Percentiles rank a stretch among this genome's conserved stretches.
Conservation (phyloP, 495 filamentous ascomycete genomes). For the Lasiosphaeriaceae sp. region DNA sequence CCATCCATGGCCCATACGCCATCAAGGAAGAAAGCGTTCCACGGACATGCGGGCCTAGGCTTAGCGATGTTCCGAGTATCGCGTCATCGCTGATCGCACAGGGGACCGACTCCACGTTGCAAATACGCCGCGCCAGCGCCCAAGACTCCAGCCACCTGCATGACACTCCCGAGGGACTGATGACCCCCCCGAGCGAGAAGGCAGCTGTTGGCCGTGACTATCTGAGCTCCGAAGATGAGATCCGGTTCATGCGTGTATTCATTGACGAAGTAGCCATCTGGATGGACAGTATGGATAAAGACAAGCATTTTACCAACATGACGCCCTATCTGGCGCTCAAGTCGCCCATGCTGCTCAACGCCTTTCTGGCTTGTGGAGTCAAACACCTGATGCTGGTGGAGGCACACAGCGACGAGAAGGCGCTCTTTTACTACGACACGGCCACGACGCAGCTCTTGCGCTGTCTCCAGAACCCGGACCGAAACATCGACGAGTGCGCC, state of each 20-base stretch:
- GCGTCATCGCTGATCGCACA: slow-evolving; percentile 27
- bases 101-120: slow-evolving; percentile 2
- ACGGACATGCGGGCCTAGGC: slow-evolving; percentile 21
- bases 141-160: slow-evolving; percentile 3
- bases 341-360: slow-evolving; percentile 88
- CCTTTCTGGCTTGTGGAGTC: slow-evolving; percentile 84
- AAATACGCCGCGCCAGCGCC: slow-evolving; percentile 12
- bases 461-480: slow-evolving; percentile 72
- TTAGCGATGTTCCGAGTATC: slow-evolving; percentile 28
- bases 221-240: slow-evolving; percentile 69
- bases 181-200: slow-evolving; percentile 50
- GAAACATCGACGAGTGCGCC: slow-evolving; percentile 84
- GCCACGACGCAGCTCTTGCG: slow-evolving; percentile 71
- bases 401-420: slow-evolving; percentile 69
- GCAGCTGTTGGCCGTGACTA: slow-evolving; percentile 43
- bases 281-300: slow-evolving; percentile 89
- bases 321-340: slow-evolving; percentile 77
- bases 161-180: slow-evolving; percentile 36
- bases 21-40: slow-evolving; percentile 18
- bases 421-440: slow-evolving; percentile 75
- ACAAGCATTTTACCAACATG: slow-evolving; percentile 83
- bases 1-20: slow-evolving; percentile 20
- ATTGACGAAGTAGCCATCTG: slow-evolving; percentile 86
- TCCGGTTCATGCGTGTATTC: slow-evolving; percentile 84
- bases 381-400: slow-evolving; percentile 73